Evolutionary conservation across 2,329 filamentous ascomycete species (phyloP).

Genomic region (Stagonosporopsis rhizophila): DNA sequence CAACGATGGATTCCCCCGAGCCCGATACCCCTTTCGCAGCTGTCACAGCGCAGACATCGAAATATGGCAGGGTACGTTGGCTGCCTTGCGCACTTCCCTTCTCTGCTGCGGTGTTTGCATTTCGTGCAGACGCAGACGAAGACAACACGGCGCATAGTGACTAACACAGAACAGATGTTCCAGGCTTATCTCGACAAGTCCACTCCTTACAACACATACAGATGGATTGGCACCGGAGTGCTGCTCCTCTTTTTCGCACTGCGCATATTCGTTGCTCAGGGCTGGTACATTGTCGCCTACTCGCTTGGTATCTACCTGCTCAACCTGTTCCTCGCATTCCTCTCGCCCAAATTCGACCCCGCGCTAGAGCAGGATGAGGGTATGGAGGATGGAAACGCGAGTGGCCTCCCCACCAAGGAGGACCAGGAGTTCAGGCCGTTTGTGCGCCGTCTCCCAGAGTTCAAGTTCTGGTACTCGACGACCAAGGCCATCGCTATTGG

Average conservation of each 20-base stretch:
- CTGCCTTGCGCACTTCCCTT: conserved; percentile 19
- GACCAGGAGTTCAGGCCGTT: conserved; percentile 99
- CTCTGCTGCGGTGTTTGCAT: neutral
- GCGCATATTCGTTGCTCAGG: conserved; percentile 89
- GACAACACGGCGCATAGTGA: neutral
- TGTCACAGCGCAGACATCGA: conserved; percentile 83
- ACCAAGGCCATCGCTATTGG: conserved; percentile 84
- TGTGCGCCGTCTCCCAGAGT: conserved; percentile 93
- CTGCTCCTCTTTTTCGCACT: conserved; percentile 83
- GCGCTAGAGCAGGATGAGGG: conserved; percentile 94
- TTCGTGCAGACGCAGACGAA: neutral
- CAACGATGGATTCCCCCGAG: conserved; percentile 81
- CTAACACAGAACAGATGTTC: conserved; percentile 71
- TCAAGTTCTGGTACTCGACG: conserved; percentile 99
- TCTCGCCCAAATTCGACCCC: conserved; percentile 98
- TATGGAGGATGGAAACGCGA: conserved; percentile 85
- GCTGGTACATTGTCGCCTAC: conserved; percentile 99
- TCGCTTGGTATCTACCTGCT: conserved; percentile 98
- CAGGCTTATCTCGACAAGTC: conserved; percentile 94
- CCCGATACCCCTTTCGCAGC: conserved; percentile 92
- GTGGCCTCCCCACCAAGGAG: conserved; percentile 87
- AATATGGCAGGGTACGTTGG: conserved; percentile 70
- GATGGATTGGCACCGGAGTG: conserved; percentile 85
- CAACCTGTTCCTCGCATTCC: conserved; percentile 98
- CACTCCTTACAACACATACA: conserved; percentile 86